Conservation (phyloP, 257 asterid species). For the Sherardia arvensis region DNA sequence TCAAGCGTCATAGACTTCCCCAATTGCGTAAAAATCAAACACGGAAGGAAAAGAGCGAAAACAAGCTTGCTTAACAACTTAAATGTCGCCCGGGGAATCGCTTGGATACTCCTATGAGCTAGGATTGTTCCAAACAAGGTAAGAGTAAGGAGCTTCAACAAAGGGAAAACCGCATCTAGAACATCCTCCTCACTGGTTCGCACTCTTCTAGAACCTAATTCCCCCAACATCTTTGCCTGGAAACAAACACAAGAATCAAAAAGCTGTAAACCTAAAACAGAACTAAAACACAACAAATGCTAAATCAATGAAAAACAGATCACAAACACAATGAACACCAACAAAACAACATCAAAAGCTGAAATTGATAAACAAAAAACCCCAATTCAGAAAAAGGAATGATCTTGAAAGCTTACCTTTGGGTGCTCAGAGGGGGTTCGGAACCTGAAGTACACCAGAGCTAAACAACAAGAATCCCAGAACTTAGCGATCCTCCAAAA, state of each 20-base stretch:
- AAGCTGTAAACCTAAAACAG: too few species aligned
- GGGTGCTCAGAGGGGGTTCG: not conserved
- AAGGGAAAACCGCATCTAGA: conserved; percentile 24
- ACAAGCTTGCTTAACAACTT: conserved; percentile 38
- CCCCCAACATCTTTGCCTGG: conserved; percentile 4
- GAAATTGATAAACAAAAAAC: not conserved
- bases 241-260: not conserved
- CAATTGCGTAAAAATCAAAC: conserved; percentile 28
- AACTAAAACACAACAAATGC: not conserved
- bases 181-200: conserved; percentile 16
- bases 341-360: not conserved
- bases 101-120: conserved; percentile 19
- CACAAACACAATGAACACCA: not conserved
- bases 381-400: not conserved
- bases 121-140: conserved; percentile 24
- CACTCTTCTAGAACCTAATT: conserved; percentile 12
- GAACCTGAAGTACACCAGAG: not conserved
- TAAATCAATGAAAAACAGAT: not conserved
- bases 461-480: not conserved
- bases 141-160: conserved; percentile 27
- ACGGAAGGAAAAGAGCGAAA: conserved; percentile 37
- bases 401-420: not conserved
- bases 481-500: not conserved
- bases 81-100: conserved; percentile 30
- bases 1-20: conserved; percentile 28